phyloP scores from a whole-genome alignment of 1,284 basidiomycete genomes.

The Irpex rosettiformis region DNA sequence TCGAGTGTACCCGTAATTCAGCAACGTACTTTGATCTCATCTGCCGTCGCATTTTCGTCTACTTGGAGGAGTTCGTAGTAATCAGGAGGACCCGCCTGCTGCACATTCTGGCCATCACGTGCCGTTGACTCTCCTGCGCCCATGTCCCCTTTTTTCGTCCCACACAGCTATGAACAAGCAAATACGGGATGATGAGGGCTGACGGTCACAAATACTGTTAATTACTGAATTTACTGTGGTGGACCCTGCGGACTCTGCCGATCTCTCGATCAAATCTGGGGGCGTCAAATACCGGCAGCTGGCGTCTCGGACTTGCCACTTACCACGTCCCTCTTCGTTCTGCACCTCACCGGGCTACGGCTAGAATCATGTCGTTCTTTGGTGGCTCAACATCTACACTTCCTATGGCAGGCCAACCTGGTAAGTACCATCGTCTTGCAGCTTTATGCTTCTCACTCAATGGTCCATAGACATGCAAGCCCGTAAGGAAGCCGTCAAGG shows the following conservation, averaged over 20 bases:
- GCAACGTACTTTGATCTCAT: conserved; percentile 78
- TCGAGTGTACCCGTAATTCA: not conserved
- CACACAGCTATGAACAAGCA: not conserved
- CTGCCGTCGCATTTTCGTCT: conserved; percentile 75
- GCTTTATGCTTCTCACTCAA: not conserved
- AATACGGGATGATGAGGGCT: not conserved
- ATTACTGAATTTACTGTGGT: not conserved
- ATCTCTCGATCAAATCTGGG: not conserved
- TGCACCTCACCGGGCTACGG: not conserved
- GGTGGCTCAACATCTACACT: not conserved
- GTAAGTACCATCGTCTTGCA: not conserved
- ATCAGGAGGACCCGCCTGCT: conserved; percentile 41
- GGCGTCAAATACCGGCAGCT: not conserved
- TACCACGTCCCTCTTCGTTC: not conserved
- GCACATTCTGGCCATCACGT: conserved; percentile 28
- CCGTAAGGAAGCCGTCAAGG: conserved; percentile 71
- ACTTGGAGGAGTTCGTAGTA: conserved; percentile 83
- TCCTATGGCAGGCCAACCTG: not conserved
- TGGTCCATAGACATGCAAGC: conserved; percentile 47
- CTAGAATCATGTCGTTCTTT: conserved; percentile 12
- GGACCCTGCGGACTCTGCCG: too few species aligned
- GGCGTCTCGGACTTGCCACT: not conserved
- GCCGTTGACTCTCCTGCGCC: conserved; percentile 65
- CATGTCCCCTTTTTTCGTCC: conserved; percentile 41
- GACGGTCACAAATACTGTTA: not conserved